Percentiles rank a stretch among this genome's conserved stretches.
phyloP scores from a whole-genome alignment of 1,284 basidiomycete species.

The Cutaneotrichosporon cavernicola region DNA sequence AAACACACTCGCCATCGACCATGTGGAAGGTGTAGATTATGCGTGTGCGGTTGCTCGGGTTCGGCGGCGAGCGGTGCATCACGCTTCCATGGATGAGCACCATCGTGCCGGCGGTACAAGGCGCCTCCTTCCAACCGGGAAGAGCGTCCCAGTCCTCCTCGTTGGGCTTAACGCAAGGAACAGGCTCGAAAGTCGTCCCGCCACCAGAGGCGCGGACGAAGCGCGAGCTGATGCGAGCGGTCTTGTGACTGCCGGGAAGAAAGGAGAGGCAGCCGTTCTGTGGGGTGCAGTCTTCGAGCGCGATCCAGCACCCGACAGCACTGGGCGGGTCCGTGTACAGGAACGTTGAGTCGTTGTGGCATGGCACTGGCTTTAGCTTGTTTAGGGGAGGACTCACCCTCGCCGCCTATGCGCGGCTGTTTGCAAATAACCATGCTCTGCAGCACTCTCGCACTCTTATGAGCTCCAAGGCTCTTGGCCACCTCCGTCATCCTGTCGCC shows the following conservation, averaged over 20 bases:
- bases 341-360: conserved; percentile 60
- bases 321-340: conserved; percentile 83
- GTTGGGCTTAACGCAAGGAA: conserved; percentile 56
- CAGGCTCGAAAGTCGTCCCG: conserved; percentile 70
- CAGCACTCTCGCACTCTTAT: conserved; percentile 78
- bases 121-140: conserved; percentile 66
- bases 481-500: conserved; percentile 66
- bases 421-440: conserved; percentile 96
- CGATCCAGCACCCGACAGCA: conserved; percentile 94
- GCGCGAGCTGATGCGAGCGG: conserved; percentile 68
- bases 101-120: conserved; percentile 72
- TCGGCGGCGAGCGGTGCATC: conserved; percentile 82
- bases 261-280: conserved; percentile 87
- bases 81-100: conserved; percentile 85
- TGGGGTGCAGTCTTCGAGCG: conserved; percentile 80
- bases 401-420: conserved; percentile 81
- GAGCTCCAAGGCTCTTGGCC: conserved; percentile 72
- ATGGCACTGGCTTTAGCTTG: conserved; percentile 56
- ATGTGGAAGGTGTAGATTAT: conserved; percentile 93
- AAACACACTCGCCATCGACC: conserved; percentile 53
- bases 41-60: conserved; percentile 65
- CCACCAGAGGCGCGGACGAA: conserved; percentile 73
- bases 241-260: conserved; percentile 83
- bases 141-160: conserved; percentile 57
- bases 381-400: conserved; percentile 59